A percentile compares a stretch with the other conserved stretches of the same genome.
Conservation (phyloP, 2,329 filamentous ascomycete genomes). For the Fusarium clavum region DNA sequence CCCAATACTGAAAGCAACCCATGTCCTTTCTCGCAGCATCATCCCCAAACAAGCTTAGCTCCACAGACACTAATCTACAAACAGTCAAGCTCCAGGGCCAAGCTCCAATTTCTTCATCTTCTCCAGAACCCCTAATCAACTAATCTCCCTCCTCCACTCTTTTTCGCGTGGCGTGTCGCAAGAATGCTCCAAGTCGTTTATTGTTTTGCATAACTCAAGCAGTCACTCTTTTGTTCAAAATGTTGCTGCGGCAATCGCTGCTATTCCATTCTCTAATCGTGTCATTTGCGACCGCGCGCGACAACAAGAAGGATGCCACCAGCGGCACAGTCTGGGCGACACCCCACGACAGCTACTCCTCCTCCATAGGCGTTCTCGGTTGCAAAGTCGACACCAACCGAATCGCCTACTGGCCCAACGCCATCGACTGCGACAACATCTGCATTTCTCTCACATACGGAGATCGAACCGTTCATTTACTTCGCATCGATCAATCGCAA, state of each 20-base stretch:
- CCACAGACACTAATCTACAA: not conserved
- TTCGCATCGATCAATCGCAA: constrained; percentile 67
- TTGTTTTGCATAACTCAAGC: constrained; percentile 10
- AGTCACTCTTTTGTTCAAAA: constrained; percentile 1
- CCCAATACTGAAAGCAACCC: constrained; percentile 10
- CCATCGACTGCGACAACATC: constrained; percentile 66
- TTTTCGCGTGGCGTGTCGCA: constrained; percentile 33
- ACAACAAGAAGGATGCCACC: not conserved
- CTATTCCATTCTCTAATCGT: constrained; percentile 27
- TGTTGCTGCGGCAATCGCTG: constrained; percentile 23
- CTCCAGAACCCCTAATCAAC: constrained; percentile 23
- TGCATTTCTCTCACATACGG: constrained; percentile 65
- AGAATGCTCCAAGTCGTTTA: constrained; percentile 41
- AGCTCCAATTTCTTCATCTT: not conserved
- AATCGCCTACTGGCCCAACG: constrained; percentile 70
- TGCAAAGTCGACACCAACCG: constrained; percentile 71
- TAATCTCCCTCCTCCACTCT: constrained; percentile 5
- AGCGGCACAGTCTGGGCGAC: constrained; percentile 54
- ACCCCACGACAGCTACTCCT: constrained; percentile 68
- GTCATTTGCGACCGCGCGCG: constrained; percentile 8
- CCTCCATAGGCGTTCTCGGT: constrained; percentile 69
- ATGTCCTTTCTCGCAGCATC: constrained; percentile 25
- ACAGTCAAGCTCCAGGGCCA: constrained; percentile 4
- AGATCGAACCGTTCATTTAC: constrained; percentile 66
- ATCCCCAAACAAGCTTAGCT: constrained; percentile 24